phyloP scores from a whole-genome alignment of 352 stramenopile species.

The Phytophthora cryptogea region DNA sequence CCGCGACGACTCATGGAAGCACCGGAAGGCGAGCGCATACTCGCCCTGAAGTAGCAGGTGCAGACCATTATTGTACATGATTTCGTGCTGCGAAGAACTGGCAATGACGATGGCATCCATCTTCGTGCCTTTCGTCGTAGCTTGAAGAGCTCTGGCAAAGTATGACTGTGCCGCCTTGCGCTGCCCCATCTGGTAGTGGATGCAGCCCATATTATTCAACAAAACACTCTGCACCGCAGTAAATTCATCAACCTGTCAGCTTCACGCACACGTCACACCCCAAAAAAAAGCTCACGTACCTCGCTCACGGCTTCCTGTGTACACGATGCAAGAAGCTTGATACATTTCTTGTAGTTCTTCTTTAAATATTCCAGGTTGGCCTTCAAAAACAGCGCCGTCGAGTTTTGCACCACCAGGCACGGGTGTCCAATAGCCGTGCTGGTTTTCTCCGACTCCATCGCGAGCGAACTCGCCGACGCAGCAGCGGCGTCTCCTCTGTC shows the following conservation, averaged over 20 bases:
- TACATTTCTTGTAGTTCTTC: conserved; percentile 94
- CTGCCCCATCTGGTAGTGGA: conserved; percentile 91
- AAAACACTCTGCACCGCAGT: conserved; percentile 60
- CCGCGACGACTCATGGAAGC: conserved; percentile 88
- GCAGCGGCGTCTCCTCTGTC: conserved; percentile 20
- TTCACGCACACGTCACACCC: background rate
- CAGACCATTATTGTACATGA: conserved; percentile 94
- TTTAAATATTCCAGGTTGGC: conserved; percentile 94
- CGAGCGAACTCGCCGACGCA: conserved; percentile 22
- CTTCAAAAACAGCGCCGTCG: conserved; percentile 91
- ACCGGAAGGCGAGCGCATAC: conserved; percentile 85
- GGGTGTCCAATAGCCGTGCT: conserved; percentile 79
- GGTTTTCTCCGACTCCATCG: conserved; percentile 68
- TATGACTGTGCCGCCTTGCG: conserved; percentile 92
- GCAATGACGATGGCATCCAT: conserved; percentile 58
- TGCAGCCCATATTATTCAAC: conserved; percentile 92
- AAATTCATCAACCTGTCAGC: conserved; percentile 2
- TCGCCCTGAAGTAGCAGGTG: conserved; percentile 88
- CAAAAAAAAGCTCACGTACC: conserved; percentile 29
- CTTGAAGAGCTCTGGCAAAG: conserved; percentile 85
- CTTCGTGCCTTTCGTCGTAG: conserved; percentile 63
- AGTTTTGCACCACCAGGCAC: conserved; percentile 84
- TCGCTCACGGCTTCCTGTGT: conserved; percentile 84
- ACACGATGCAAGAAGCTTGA: conserved; percentile 92
- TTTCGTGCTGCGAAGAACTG: conserved; percentile 83